A percentile compares a stretch with the other conserved stretches of the same genome.
phyloP scores from a whole-genome alignment of 805 yeast genomes.

The Nakazawaea wickerhamii region DNA sequence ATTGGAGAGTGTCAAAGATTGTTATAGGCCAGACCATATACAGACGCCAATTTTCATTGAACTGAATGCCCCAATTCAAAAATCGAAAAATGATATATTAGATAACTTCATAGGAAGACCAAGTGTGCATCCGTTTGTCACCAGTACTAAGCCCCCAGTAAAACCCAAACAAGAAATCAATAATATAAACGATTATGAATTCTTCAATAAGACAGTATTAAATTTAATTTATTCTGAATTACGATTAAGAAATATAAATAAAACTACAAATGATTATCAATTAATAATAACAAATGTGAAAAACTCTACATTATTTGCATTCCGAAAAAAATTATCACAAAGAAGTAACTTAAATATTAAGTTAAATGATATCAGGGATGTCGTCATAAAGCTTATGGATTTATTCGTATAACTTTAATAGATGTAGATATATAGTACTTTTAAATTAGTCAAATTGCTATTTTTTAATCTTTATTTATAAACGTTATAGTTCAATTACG shows the following conservation, averaged over 20 bases:
- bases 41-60: neutral
- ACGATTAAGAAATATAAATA: conserved; percentile 28
- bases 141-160: neutral
- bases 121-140: neutral
- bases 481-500: too few relatives aligned
- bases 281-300: conserved; percentile 31
- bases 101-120: conserved; percentile 7
- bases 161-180: neutral
- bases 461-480: too few relatives aligned
- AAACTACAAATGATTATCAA: conserved; percentile 24
- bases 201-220: conserved; percentile 27
- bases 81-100: conserved; percentile 7
- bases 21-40: neutral
- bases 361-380: conserved; percentile 28
- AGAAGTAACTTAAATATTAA: conserved; percentile 15
- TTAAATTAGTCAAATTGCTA: too few relatives aligned
- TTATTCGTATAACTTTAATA: conserved; percentile 18
- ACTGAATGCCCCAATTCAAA: neutral
- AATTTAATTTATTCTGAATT: conserved; percentile 31
- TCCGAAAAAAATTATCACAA: conserved; percentile 22
- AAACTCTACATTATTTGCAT: conserved; percentile 33
- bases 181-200: conserved; percentile 29
- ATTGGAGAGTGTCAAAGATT: neutral
- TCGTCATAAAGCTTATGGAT: conserved; percentile 29
- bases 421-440: neutral